A percentile compares a stretch with the other conserved stretches of the same genome.
Conservation (phyloP, 139 green algal genomes). For the Pseudopediastrum boryanum region DNA sequence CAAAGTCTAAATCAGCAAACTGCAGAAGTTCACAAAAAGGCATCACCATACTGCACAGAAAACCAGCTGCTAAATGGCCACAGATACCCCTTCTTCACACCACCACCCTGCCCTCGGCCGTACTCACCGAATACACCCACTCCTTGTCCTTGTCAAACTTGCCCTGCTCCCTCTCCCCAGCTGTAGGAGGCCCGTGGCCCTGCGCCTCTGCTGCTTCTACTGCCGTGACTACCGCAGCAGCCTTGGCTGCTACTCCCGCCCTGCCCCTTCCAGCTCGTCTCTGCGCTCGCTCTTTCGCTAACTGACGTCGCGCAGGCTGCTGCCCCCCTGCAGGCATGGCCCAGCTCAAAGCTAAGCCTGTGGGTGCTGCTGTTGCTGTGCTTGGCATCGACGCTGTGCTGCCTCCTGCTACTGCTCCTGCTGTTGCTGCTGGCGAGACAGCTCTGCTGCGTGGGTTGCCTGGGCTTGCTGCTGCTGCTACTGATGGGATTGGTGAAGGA, state of each 20-base stretch:
- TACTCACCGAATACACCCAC: no score
- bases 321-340: neutral
- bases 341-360: slow-evolving; percentile 3
- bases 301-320: neutral
- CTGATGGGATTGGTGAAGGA: no score
- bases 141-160: neutral
- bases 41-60: no score
- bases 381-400: neutral
- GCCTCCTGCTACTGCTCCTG: neutral
- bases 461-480: slow-evolving; percentile 1
- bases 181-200: neutral
- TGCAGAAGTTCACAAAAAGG: no score
- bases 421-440: neutral
- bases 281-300: no score
- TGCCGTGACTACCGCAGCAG: neutral
- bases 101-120: no score
- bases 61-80: no score
- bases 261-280: no score
- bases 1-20: no score
- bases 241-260: neutral
- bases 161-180: neutral
- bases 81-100: no score
- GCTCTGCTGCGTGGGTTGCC: neutral
- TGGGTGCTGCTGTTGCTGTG: slow-evolving; percentile 11
- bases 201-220: no score